A percentile compares a stretch with the other conserved stretches of the same genome.
These are phyloP conservation scores for Soucietia sequanensis DNA, from an alignment of 805 yeast genomes.

Conservation along the genomic window DNA sequence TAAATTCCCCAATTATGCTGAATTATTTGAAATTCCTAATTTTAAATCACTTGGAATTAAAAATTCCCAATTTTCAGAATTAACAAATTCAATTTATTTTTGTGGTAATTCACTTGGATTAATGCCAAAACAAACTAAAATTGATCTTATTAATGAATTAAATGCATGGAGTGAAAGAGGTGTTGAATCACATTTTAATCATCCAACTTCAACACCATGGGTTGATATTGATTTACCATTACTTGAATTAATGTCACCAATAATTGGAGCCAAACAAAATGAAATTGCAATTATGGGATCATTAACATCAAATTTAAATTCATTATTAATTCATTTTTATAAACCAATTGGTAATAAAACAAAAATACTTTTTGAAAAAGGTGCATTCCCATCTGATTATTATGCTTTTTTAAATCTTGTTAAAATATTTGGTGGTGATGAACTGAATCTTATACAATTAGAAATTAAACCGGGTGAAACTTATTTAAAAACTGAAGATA, in stretches of 20 bases:
- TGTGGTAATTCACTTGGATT: conserved; percentile 95
- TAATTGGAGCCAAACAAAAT: conserved; percentile 71
- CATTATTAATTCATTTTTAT: conserved; percentile 72
- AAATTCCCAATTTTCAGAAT: conserved; percentile 11
- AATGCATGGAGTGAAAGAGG: conserved; percentile 81
- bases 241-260: conserved; percentile 61
- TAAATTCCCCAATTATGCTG: conserved; percentile 35
- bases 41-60: conserved; percentile 55
- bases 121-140: conserved; percentile 67
- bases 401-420: conserved; percentile 81
- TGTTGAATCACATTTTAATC: conserved; percentile 82
- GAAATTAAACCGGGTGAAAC: conserved; percentile 60
- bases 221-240: conserved; percentile 80
- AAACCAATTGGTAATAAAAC: conserved; percentile 56
- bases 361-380: conserved; percentile 79
- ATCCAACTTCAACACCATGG: conserved; percentile 71
- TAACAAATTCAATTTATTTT: conserved; percentile 50
- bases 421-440: conserved; percentile 52
- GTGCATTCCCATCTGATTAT: conserved; percentile 90
- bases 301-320: conserved; percentile 77
- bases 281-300: conserved; percentile 92
- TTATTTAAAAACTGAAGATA: conserved; percentile 59
- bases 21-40: conserved; percentile 66
- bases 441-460: conserved; percentile 61
- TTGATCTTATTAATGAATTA: conserved; percentile 62